Evolutionary conservation across 371 early-diverging fungal species (phyloP).

Genomic region (Mucor piriformis): DNA sequence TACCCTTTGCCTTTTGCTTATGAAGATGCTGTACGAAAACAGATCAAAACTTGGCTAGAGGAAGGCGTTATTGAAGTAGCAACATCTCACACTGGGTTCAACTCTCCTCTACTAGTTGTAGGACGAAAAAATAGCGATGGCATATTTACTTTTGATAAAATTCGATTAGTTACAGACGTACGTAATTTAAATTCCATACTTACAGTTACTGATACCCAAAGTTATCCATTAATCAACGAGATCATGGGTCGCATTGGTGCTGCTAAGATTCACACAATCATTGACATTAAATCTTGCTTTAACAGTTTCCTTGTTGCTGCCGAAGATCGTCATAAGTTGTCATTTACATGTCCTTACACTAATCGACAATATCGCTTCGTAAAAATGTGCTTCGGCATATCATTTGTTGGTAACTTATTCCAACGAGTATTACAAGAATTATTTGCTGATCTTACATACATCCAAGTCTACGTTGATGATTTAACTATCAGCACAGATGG

Average conservation of each 20-base stretch:
- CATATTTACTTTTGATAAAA: background rate
- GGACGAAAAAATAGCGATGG: conserved; percentile 2
- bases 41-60: conserved; percentile 8
- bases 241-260: no score
- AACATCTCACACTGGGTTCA: conserved; percentile 1
- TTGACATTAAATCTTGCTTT: no score
- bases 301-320: no score
- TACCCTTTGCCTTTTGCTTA: background rate
- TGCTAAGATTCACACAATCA: no score
- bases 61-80: conserved; percentile 8
- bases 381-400: background rate
- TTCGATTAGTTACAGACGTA: no score
- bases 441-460: conserved; percentile 5
- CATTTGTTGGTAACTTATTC: background rate
- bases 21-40: background rate
- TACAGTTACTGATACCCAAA: no score
- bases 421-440: background rate
- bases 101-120: background rate
- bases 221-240: no score
- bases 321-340: no score
- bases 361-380: no score
- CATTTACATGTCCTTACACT: no score
- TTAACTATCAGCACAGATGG: background rate
- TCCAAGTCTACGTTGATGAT: conserved; percentile 11
- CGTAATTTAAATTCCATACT: no score